These are phyloP conservation scores for Fusarium longipes DNA, from an alignment of 2,329 filamentous ascomycete species.

Conservation along the genomic window DNA sequence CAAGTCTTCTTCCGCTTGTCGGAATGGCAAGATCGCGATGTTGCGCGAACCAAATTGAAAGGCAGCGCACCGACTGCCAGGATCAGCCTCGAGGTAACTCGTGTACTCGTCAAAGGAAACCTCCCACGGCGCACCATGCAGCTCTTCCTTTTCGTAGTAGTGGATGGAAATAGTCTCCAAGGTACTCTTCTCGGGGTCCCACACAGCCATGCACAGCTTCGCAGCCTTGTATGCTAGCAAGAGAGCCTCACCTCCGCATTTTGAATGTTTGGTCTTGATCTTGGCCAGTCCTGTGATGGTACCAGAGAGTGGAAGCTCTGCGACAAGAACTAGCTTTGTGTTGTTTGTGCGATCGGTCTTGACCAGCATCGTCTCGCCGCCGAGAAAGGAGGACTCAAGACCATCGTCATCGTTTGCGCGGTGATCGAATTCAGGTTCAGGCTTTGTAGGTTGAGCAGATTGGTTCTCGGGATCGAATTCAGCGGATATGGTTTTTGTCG, in stretches of 20 bases:
- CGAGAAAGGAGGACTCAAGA: conserved; percentile 74
- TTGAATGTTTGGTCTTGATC: conserved; percentile 77
- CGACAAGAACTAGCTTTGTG: conserved; percentile 84
- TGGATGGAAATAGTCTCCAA: conserved; percentile 94
- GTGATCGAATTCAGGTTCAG: conserved; percentile 62
- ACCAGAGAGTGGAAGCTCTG: conserved; percentile 85
- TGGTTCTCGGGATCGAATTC: conserved; percentile 66
- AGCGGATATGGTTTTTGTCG: conserved; percentile 73
- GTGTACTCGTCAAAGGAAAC: conserved; percentile 78
- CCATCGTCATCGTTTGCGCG: conserved; percentile 70
- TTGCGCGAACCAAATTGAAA: conserved; percentile 91
- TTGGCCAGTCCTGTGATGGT: conserved; percentile 85
- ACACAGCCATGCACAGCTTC: conserved; percentile 92
- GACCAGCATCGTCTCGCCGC: conserved; percentile 69
- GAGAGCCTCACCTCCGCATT: conserved; percentile 84
- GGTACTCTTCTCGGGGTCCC: conserved; percentile 83
- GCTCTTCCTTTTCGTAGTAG: conserved; percentile 96
- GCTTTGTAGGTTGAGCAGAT: conserved; percentile 51
- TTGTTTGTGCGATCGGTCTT: conserved; percentile 72
- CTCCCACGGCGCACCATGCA: conserved; percentile 84
- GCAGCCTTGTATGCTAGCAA: conserved; percentile 89
- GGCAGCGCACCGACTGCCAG: conserved; percentile 90
- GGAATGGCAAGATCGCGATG: conserved; percentile 93
- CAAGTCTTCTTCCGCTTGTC: conserved; percentile 85
- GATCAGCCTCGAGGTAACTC: conserved; percentile 88